phyloP scores from a whole-genome alignment of 106 monocot genomes.

The Vanilla planifolia region DNA sequence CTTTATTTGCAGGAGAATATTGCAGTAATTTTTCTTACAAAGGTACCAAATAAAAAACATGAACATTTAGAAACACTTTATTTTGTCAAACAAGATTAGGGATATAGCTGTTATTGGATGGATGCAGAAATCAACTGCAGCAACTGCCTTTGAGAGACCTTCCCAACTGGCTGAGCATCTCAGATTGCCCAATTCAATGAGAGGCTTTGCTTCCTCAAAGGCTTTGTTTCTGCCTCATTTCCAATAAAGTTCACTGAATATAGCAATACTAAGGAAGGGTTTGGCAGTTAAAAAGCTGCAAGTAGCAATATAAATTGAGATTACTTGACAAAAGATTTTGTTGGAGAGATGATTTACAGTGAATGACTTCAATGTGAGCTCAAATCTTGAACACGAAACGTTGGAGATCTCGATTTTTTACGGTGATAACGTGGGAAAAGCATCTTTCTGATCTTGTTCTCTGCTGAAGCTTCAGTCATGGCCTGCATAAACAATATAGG shows the following conservation, averaged over 20 bases:
- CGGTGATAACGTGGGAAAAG: conserved; percentile 66
- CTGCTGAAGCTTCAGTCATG: conserved; percentile 57
- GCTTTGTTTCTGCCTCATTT: neutral
- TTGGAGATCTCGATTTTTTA: conserved; percentile 24
- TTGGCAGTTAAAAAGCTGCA: too few species aligned
- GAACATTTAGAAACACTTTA: too few species aligned
- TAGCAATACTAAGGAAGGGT: neutral
- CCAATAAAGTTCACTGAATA: too few species aligned
- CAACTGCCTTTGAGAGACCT: too few species aligned
- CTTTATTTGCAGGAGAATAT: too few species aligned
- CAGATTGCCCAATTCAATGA: neutral
- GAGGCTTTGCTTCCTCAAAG: neutral
- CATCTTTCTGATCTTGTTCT: conserved; percentile 82
- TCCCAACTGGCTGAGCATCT: too few species aligned
- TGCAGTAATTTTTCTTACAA: too few species aligned
- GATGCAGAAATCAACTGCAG: too few species aligned
- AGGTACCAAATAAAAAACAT: too few species aligned
- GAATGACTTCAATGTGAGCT: neutral
- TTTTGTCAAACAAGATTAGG: too few species aligned
- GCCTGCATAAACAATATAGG: conserved; percentile 23
- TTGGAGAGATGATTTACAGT: neutral
- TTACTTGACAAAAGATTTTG: neutral
- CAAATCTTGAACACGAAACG: conserved; percentile 15
- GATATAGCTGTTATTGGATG: too few species aligned
- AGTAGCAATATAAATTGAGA: too few species aligned